Evolutionary conservation across 2,329 filamentous ascomycete genomes (phyloP).

Genomic region (Herpotrichia juniperi): DNA sequence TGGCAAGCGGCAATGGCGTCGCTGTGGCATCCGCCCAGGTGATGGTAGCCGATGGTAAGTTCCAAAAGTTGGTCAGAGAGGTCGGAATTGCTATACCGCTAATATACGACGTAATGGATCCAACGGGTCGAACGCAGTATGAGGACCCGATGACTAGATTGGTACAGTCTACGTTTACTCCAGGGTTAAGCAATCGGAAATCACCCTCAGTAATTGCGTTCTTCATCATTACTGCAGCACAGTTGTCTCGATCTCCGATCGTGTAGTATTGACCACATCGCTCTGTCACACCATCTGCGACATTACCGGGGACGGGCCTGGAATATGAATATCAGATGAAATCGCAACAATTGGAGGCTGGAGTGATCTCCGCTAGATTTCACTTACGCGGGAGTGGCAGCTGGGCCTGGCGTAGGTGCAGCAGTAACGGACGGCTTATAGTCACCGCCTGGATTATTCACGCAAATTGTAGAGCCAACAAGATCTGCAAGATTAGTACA

Average conservation of each 20-base stretch:
- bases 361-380: not conserved
- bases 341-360: not conserved
- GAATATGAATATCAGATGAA: not conserved
- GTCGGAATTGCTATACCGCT: not conserved
- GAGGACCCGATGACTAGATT: not conserved
- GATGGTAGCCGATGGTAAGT: conserved; percentile 1
- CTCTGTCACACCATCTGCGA: conserved; percentile 1
- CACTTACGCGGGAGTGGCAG: not conserved
- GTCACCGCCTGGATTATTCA: conserved; percentile 3
- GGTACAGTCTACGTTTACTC: conserved; percentile 3
- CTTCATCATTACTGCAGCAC: conserved; percentile 1
- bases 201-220: conserved; percentile 1
- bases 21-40: not conserved
- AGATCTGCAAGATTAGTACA: conserved; percentile 1
- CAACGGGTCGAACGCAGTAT: conserved; percentile 1
- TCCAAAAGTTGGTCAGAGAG: not conserved
- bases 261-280: conserved; percentile 1
- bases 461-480: conserved; percentile 1
- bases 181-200: conserved; percentile 3
- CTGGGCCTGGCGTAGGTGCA: not conserved
- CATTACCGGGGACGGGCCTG: not conserved
- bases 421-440: conserved; percentile 1
- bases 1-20: conserved; percentile 2
- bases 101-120: not conserved
- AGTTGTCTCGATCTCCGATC: not conserved